phyloP scores from a whole-genome alignment of 73 alveolate genomes.

The Tetrahymena malaccensis region DNA sequence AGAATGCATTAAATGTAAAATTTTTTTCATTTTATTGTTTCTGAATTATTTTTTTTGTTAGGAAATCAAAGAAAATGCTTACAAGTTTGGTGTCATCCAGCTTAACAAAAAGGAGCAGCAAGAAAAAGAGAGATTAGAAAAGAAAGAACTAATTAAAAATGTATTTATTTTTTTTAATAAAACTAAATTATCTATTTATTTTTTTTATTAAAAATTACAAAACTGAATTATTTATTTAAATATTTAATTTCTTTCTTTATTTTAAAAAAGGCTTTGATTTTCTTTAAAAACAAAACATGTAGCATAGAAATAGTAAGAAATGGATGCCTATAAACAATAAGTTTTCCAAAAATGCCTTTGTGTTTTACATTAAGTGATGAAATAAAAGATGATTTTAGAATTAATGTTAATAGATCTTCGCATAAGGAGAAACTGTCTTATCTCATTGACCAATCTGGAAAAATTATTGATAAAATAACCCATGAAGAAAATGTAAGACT shows the following conservation, averaged over 20 bases:
- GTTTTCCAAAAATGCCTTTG: slow-evolving; percentile 58
- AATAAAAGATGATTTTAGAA: slow-evolving; percentile 43
- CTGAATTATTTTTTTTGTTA: background rate
- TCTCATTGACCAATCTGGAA: slow-evolving; percentile 45
- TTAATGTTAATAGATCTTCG: slow-evolving; percentile 48
- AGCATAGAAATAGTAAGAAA: slow-evolving; percentile 54
- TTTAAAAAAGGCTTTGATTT: slow-evolving; percentile 51
- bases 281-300: slow-evolving; percentile 41
- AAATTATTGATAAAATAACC: slow-evolving; percentile 48
- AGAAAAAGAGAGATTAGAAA: background rate
- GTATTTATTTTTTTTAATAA: background rate
- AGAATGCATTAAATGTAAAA: background rate
- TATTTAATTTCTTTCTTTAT: background rate
- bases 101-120: background rate
- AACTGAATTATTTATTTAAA: too few relatives aligned
- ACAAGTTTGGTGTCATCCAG: background rate
- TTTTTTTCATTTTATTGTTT: background rate
- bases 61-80: background rate
- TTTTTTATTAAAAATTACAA: background rate
- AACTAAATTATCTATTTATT: background rate
- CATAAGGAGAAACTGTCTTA: slow-evolving; percentile 42
- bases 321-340: slow-evolving; percentile 39
- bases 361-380: slow-evolving; percentile 52
- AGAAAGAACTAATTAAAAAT: background rate
- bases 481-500: slow-evolving; percentile 19